Conservation (phyloP, 176 grass and related monocot species). For the Pontederia paniculata region DNA sequence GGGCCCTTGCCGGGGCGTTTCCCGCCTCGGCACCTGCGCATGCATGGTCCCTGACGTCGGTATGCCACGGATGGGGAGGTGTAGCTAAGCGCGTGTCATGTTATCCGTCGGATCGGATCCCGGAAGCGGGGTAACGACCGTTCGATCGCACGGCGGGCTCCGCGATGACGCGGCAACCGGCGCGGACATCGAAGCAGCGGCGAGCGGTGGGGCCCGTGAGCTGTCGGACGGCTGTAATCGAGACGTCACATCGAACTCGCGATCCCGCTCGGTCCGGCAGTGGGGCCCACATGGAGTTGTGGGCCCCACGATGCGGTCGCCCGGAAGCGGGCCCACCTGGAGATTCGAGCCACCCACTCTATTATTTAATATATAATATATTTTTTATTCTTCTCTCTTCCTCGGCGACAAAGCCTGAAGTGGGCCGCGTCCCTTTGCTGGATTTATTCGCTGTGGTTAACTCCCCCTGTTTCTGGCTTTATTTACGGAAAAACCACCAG, state of each 20-base stretch:
- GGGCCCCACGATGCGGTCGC: too few relatives aligned
- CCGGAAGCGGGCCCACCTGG: too few relatives aligned
- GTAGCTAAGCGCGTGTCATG: background rate
- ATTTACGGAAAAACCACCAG: too few relatives aligned
- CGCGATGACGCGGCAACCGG: background rate
- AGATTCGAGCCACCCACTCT: too few relatives aligned
- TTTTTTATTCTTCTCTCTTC: too few relatives aligned
- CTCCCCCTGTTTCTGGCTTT: too few relatives aligned
- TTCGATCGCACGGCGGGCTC: background rate
- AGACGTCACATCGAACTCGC: conserved; percentile 33
- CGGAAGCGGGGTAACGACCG: background rate
- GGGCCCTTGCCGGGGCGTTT: too few relatives aligned
- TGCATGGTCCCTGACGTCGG: background rate
- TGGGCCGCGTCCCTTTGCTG: too few relatives aligned
- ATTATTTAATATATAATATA: too few relatives aligned
- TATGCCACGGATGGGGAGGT: background rate
- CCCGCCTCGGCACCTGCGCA: too few relatives aligned
- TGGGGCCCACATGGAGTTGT: background rate
- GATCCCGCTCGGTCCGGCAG: background rate
- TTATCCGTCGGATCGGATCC: background rate
- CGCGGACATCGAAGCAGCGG: conserved; percentile 1
- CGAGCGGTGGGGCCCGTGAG: conserved; percentile 5
- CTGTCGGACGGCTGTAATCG: conserved; percentile 37
- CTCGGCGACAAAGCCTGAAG: too few relatives aligned
- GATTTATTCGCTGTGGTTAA: too few relatives aligned